Base-by-base conservation (phyloP, 192 early-diverging fungal genomes). In the Coemansia sp. region DNA sequence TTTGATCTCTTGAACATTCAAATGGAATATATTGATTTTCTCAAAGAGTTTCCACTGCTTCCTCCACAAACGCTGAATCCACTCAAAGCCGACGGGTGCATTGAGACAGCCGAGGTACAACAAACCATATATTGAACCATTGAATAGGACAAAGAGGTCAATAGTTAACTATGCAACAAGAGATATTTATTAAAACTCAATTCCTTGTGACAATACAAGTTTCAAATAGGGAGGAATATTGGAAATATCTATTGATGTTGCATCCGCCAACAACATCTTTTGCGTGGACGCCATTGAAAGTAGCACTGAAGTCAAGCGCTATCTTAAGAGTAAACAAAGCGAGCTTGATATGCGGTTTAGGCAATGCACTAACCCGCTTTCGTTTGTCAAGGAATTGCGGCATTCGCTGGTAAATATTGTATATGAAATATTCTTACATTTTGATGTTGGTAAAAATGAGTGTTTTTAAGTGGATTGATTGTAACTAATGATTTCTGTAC, bases 11-110 rank as follows among this genome's bases (percentile, higher is more conserved):
- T 25, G 22, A 25, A 25, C 22, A 25, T 25, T 25, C 22, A 33
- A 31, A 75, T 72, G 63, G 78, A 81, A 25, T 55, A 68, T 55
- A 29, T 81, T n/a, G 78, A 72, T 31, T 81, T 81, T 49, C 75
- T 69, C 54, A 69, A 67, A 56, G 30, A 48, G 30, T 81, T 75
- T 42, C 78, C 78, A n/a, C 48, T 81, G 18, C 67, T 81, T 30
- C 55, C 64, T 5, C 78, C 70, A 22, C 48, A 69, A 22, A 65
- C 69, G 2, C 67, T 81, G 10, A 59, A 66, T 22, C 73, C 78
- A 20, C 64, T 81, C 16, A 34, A 58, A 6, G 78, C 69, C 12
- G 66, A 81, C 14, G 78, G 78, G 14, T 75, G 60, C 48, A 64
- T 81, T 17, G 78, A 75, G 5, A 34, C 71, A 20, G 31, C 57